A percentile compares a stretch with the other conserved stretches of the same genome.
Evolutionary conservation across 2,329 filamentous ascomycete genomes (phyloP).

Genomic region (Cercospora zeina): DNA sequence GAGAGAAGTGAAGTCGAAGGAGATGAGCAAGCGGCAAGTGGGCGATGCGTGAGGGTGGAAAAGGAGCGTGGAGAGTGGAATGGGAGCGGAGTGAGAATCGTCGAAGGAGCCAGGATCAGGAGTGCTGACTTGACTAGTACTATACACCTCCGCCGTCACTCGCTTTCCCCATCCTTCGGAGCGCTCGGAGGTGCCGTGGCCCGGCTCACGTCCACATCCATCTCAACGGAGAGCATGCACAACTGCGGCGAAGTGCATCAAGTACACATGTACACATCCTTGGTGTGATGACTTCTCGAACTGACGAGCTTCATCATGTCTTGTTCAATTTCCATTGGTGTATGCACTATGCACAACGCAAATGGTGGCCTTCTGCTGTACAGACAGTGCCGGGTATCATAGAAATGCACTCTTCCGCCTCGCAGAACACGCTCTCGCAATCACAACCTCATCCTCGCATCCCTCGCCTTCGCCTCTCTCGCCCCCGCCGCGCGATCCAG

Average conservation of each 20-base stretch:
- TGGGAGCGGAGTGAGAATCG: not conserved
- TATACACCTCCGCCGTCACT: not conserved
- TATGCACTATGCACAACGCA: not conserved
- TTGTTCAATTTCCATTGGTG: not conserved
- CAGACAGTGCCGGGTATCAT: constrained; percentile 19
- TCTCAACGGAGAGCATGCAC: not conserved
- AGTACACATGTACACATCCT: not conserved
- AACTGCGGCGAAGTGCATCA: not conserved
- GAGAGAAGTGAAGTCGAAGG: not conserved
- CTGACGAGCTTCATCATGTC: not conserved
- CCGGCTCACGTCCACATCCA: not conserved
- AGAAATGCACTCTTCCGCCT: constrained; percentile 22
- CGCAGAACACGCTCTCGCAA: not conserved
- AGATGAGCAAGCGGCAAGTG: not conserved
- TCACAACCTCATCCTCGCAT: constrained; percentile 49
- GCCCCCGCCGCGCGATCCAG: constrained; percentile 59
- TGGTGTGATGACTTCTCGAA: not conserved
- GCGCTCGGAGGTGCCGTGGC: constrained; percentile 6
- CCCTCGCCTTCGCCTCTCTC: constrained; percentile 57
- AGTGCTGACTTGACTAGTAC: not conserved
- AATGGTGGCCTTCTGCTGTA: constrained; percentile 2
- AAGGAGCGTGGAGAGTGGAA: constrained; percentile 1
- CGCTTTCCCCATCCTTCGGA: not conserved
- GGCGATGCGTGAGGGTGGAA: not conserved
- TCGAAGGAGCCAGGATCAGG: constrained; percentile 2